These are phyloP conservation scores for Phytophthora ohioensis DNA, from an alignment of 352 stramenopile genomes.

Conservation along the genomic window DNA sequence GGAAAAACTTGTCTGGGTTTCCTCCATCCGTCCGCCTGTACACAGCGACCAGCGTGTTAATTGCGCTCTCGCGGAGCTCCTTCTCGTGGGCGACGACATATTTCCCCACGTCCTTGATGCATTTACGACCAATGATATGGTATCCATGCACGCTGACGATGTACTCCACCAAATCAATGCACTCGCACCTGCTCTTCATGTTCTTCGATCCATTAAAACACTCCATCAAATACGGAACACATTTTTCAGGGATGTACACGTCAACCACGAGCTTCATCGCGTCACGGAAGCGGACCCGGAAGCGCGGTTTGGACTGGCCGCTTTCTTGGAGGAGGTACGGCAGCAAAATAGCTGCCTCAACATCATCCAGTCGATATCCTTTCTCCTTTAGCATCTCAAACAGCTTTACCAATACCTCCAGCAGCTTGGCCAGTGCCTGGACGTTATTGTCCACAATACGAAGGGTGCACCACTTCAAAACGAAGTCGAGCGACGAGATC, in stretches of 20 bases:
- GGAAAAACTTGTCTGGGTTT: constrained; percentile 84
- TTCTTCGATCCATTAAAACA: constrained; percentile 89
- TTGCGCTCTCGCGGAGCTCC: constrained; percentile 81
- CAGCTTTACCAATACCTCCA: constrained; percentile 85
- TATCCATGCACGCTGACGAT: constrained; percentile 73
- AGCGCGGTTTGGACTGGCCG: constrained; percentile 85
- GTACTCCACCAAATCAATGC: constrained; percentile 84
- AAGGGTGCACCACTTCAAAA: constrained; percentile 89
- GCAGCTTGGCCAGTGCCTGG: constrained; percentile 81
- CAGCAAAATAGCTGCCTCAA: constrained; percentile 83
- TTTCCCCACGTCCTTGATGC: constrained; percentile 83
- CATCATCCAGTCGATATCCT: constrained; percentile 79
- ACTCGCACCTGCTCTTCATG: constrained; percentile 87
- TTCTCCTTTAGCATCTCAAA: constrained; percentile 80
- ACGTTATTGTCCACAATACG: constrained; percentile 91
- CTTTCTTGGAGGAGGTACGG: constrained; percentile 88
- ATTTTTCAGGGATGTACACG: constrained; percentile 85
- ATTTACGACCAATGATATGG: constrained; percentile 73
- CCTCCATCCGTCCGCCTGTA: constrained; percentile 68
- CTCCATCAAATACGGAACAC: constrained; percentile 77
- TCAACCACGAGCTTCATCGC: constrained; percentile 86
- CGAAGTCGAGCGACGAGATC: constrained; percentile 70
- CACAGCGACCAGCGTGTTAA: constrained; percentile 76
- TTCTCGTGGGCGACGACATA: constrained; percentile 84
- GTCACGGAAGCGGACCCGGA: constrained; percentile 83